These are phyloP conservation scores for Fusarium buharicum DNA, from an alignment of 2,329 filamentous ascomycete genomes.

Conservation along the genomic window DNA sequence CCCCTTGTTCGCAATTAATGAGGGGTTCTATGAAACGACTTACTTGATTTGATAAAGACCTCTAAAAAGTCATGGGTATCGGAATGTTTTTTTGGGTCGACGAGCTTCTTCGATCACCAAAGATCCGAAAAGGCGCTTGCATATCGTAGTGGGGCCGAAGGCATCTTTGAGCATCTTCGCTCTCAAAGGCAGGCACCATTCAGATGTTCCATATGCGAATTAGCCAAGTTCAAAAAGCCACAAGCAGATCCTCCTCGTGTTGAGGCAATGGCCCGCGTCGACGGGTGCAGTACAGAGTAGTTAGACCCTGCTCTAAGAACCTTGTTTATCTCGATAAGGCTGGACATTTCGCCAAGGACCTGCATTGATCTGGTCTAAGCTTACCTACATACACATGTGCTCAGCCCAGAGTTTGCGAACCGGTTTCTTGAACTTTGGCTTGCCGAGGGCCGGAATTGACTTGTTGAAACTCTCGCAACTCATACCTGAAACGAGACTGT, in stretches of 20 bases:
- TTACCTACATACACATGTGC: conserved; percentile 22
- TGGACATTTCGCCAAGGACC: conserved; percentile 28
- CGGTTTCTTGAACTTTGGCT: conserved; percentile 31
- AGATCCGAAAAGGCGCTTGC: conserved; percentile 45
- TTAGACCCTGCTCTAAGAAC: conserved; percentile 19
- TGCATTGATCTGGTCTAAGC: conserved; percentile 29
- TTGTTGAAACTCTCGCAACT: conserved; percentile 21
- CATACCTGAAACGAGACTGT: conserved; percentile 43
- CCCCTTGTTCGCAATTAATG: conserved; percentile 34
- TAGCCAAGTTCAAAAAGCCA: conserved; percentile 34
- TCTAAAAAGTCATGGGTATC: conserved; percentile 37
- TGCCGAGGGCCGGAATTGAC: conserved; percentile 10
- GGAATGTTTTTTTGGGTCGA: conserved; percentile 36
- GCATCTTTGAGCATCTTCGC: conserved; percentile 23
- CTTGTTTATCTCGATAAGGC: conserved; percentile 33
- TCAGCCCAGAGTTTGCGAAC: conserved; percentile 31
- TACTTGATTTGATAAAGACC: conserved; percentile 27
- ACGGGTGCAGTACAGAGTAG: conserved; percentile 24
- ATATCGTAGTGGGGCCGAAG: conserved; percentile 38
- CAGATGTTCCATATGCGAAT: conserved; percentile 41
- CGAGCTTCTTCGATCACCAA: conserved; percentile 40
- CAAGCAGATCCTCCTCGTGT: conserved; percentile 42
- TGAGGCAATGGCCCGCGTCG: conserved; percentile 33
- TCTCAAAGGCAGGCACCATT: conserved; percentile 45
- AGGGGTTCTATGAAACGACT: conserved; percentile 34